A percentile compares a stretch with the other conserved stretches of the same genome.
phyloP scores from a whole-genome alignment of 768 basidiomycete genomes.

The Trametes cinnabarina region DNA sequence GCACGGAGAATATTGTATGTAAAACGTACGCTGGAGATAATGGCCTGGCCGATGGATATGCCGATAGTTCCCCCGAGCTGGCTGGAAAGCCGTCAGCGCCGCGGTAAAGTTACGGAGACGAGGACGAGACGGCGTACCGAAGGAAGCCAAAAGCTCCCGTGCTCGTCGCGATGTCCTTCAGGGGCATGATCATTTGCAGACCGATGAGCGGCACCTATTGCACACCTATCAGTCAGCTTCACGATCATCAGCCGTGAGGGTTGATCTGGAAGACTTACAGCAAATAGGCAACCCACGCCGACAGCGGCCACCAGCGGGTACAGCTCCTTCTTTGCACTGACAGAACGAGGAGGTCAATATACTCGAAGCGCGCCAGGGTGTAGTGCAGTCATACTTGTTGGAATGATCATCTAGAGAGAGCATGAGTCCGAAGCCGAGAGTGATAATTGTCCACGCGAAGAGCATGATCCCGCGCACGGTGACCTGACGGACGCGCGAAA shows the following conservation, averaged over 20 bases:
- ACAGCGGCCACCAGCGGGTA: constrained; percentile 64
- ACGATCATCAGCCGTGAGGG: background rate
- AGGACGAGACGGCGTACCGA: constrained; percentile 37
- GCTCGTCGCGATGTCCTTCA: constrained; percentile 81
- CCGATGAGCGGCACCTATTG: constrained; percentile 61
- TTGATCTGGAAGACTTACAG: constrained; percentile 27
- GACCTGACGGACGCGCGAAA: constrained; percentile 37
- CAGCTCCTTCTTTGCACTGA: constrained; percentile 46
- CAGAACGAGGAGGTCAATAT: background rate
- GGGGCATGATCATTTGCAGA: constrained; percentile 82
- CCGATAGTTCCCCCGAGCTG: constrained; percentile 68
- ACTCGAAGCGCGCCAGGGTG: background rate
- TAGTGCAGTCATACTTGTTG: constrained; percentile 35
- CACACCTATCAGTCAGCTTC: background rate
- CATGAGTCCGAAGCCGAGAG: constrained; percentile 72
- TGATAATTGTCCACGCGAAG: constrained; percentile 51
- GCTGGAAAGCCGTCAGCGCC: background rate
- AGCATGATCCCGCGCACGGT: constrained; percentile 63
- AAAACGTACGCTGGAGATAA: constrained; percentile 53
- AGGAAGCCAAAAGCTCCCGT: constrained; percentile 70
- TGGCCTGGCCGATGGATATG: constrained; percentile 67
- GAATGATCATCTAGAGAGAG: constrained; percentile 59
- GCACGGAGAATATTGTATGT: too few relatives aligned
- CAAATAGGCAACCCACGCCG: constrained; percentile 65
- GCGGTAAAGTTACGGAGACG: background rate